Percentiles rank a stretch among this genome's conserved stretches.
These are phyloP conservation scores for Plasmodium knowlesi DNA, from an alignment of 169 alveolate species.

Conservation along the genomic window DNA sequence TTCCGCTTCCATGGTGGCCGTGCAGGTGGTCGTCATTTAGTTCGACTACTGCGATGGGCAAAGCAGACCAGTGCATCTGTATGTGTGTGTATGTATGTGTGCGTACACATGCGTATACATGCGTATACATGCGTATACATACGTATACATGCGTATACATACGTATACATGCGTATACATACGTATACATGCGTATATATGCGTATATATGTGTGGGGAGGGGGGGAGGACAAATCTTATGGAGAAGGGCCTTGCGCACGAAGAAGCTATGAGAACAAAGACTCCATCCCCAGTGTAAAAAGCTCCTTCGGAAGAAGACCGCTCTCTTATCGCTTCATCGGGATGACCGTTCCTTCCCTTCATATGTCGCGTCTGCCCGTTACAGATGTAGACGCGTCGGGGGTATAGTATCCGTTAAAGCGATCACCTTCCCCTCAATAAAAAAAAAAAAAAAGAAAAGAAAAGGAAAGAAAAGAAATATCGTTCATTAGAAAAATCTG, in stretches of 20 bases:
- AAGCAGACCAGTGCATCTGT: too few relatives aligned
- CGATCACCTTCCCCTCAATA: background rate
- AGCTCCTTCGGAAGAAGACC: background rate
- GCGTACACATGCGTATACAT: too few relatives aligned
- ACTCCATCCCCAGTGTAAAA: background rate
- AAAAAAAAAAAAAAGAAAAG: background rate
- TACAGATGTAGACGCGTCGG: background rate
- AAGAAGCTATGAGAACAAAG: too few relatives aligned
- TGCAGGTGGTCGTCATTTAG: conserved; percentile 2
- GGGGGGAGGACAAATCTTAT: background rate
- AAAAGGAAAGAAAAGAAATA: background rate
- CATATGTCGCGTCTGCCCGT: background rate
- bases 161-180: too few relatives aligned
- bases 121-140: too few relatives aligned
- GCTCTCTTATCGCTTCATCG: background rate
- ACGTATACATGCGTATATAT: too few relatives aligned
- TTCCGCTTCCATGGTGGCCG: background rate
- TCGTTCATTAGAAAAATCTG: background rate
- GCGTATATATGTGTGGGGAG: background rate
- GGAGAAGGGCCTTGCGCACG: background rate
- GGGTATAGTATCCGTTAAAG: background rate
- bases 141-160: too few relatives aligned
- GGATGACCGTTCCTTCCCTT: background rate
- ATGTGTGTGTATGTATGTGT: too few relatives aligned
- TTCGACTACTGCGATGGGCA: background rate